Evolutionary conservation across 1,284 basidiomycete species (phyloP), one percentile per base, ranked within the genome.

Genomic region (Pseudozyma pruni): DNA sequence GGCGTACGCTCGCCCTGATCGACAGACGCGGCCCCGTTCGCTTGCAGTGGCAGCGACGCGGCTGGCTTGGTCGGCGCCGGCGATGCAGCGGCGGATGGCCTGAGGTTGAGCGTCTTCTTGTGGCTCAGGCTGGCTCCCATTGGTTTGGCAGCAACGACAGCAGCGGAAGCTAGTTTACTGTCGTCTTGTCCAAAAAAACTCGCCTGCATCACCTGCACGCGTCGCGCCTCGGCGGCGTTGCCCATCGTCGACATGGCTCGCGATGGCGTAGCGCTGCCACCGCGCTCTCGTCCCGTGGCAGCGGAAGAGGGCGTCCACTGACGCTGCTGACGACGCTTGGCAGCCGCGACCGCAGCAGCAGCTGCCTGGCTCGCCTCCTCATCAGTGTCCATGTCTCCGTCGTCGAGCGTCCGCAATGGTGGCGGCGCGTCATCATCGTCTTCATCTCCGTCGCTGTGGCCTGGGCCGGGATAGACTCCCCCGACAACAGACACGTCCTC

Each of bases 161-260:
- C 68, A 64, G 53, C 68, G 68, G 68, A 61, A 71, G 68, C 68
- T 61, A 53, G 14, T 58, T 59, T 61, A 60, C 69, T 72, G 62
- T 72, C 69, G 62, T 72, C 67, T 61, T 73, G 71, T 48, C 80
- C 80, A 79, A 81, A 81, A 72, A 81, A 81, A 69, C 76, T 79
- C 56, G 80, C 80, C 54, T 80, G 80, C 80, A 81, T 81, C 47
- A 81, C 78, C 56, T 81, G 80, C 34, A 81, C 75, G 22, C 75
- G 74, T 46, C 76, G 52, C 13, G 80, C 60, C 48, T 75, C 74
- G 45, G 68, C 55, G 31, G 49, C 40, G 39, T 69, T 54, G 57
- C 72, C 64, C n/a, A 74, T n/a, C 32, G 62, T 41, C 37, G 62
- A 35, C 56, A 70, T 64, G 45, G 61, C 57, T 42, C 67, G 47